Conservation (phyloP, 495 filamentous ascomycete species). For the Neurospora sp. region DNA sequence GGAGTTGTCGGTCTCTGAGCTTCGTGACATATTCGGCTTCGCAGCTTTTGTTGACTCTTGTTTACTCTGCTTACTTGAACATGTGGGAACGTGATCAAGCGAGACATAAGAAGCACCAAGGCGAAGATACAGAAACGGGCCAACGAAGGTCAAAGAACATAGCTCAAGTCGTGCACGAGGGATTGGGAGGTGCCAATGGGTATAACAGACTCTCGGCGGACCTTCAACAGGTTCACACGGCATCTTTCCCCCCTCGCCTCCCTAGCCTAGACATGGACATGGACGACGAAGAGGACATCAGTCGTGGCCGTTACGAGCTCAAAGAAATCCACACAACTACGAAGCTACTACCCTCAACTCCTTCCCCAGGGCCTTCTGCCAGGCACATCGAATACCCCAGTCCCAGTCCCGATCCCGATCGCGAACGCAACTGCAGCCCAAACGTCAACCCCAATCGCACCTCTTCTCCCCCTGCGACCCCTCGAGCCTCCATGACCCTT, state of each 20-base stretch:
- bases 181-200: background rate
- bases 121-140: background rate
- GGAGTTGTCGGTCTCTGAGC: conserved; percentile 33
- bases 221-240: background rate
- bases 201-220: background rate
- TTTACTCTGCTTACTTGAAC: conserved; percentile 14
- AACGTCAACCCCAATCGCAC: background rate
- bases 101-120: background rate
- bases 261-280: background rate
- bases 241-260: background rate
- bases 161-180: background rate
- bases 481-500: background rate
- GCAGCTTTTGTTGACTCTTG: conserved; percentile 26
- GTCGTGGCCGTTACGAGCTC: background rate
- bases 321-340: background rate
- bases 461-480: background rate
- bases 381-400: background rate
- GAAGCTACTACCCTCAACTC: background rate
- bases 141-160: background rate
- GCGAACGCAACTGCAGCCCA: background rate
- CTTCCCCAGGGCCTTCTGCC: background rate
- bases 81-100: background rate
- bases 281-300: background rate
- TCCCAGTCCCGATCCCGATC: background rate
- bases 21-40: conserved; percentile 30